phyloP scores from a whole-genome alignment of 768 basidiomycete species.

The Boletus reticulatus region DNA sequence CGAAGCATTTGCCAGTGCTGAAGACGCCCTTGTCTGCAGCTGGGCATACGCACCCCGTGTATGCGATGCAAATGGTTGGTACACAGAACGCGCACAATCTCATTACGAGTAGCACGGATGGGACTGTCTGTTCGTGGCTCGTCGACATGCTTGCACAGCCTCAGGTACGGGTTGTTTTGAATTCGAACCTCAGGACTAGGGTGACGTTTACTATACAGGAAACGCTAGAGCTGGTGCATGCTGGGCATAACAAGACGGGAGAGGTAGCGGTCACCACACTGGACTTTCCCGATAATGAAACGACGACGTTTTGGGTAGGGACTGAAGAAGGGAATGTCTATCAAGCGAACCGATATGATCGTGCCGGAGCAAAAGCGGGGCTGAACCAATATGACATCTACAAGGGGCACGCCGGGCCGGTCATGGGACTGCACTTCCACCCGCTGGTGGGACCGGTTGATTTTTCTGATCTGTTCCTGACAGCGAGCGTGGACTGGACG shows the following conservation, averaged over 20 bases:
- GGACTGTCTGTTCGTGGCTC: slow-evolving; percentile 95
- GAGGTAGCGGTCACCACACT: slow-evolving; percentile 94
- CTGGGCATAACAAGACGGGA: slow-evolving; percentile 93
- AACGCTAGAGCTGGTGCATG: slow-evolving; percentile 86
- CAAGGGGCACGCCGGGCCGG: slow-evolving; percentile 87
- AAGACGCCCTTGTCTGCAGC: slow-evolving; percentile 96
- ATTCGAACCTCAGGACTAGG: not conserved
- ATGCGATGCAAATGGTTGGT: slow-evolving; percentile 97
- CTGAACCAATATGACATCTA: slow-evolving; percentile 93
- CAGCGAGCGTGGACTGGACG: slow-evolving; percentile 95
- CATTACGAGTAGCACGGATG: slow-evolving; percentile 96
- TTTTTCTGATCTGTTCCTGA: slow-evolving; percentile 93
- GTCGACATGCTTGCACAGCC: slow-evolving; percentile 99
- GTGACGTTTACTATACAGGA: slow-evolving; percentile 51
- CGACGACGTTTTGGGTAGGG: slow-evolving; percentile 95
- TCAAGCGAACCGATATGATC: slow-evolving; percentile 94
- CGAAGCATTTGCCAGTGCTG: slow-evolving; percentile 92
- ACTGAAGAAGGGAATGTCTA: slow-evolving; percentile 98
- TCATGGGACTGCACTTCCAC: slow-evolving; percentile 95
- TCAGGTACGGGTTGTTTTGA: slow-evolving; percentile 53
- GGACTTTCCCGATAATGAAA: slow-evolving; percentile 95
- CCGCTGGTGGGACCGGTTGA: slow-evolving; percentile 89
- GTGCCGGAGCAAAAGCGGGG: slow-evolving; percentile 95
- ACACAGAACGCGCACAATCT: slow-evolving; percentile 99
- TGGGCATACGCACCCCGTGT: slow-evolving; percentile 98